phyloP scores from a whole-genome alignment of 1,139 yeast species.

The Lodderomyces parapsilosis region DNA sequence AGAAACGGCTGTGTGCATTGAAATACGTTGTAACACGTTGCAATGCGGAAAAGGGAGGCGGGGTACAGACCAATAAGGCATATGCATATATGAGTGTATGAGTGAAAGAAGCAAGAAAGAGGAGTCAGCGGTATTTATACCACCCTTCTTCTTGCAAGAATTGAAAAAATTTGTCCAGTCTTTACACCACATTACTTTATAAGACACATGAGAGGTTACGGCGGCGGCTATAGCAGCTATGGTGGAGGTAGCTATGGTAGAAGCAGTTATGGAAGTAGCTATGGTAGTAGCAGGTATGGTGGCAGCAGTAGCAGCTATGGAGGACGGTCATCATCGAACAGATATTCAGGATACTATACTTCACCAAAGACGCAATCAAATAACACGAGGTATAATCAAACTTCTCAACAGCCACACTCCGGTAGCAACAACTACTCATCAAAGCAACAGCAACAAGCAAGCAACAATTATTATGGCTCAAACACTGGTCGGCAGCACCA shows the following conservation, averaged over 20 bases:
- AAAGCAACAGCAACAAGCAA: background rate
- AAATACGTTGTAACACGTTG: background rate
- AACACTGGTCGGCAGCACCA: background rate
- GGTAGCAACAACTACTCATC: background rate
- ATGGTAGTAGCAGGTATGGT: slow-evolving; percentile 2
- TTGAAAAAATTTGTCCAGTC: no score
- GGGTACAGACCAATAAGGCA: background rate
- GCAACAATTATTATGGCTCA: background rate
- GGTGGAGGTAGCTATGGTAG: slow-evolving; percentile 5
- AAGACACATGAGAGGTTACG: slow-evolving; percentile 1
- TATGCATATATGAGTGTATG: background rate
- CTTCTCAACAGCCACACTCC: background rate
- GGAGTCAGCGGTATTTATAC: background rate
- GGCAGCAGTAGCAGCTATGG: background rate
- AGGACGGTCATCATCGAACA: background rate
- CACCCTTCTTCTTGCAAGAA: no score
- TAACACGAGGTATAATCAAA: background rate
- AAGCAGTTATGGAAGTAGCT: slow-evolving; percentile 1
- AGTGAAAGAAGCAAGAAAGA: background rate
- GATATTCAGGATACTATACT: background rate
- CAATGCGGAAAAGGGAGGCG: background rate
- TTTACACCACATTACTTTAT: no score
- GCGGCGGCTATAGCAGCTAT: slow-evolving; percentile 5
- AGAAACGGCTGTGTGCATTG: background rate
- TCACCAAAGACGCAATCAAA: background rate